Conservation (phyloP, 768 basidiomycete species). For the Boletus subparvulus region DNA sequence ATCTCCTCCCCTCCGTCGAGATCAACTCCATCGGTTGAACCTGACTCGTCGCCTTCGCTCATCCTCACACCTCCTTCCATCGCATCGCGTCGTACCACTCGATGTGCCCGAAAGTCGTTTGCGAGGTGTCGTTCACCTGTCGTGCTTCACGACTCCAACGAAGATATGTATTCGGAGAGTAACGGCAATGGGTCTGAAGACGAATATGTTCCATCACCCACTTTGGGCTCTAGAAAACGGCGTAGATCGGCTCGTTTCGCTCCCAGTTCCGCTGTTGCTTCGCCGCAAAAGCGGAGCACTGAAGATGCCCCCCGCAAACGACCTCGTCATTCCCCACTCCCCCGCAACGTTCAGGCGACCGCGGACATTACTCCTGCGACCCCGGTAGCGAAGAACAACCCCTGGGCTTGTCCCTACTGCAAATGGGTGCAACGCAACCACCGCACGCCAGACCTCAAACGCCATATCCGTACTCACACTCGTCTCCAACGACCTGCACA, state of each 20-base stretch:
- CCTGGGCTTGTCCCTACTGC: constrained; percentile 48
- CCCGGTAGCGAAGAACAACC: constrained; percentile 31
- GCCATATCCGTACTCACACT: constrained; percentile 56
- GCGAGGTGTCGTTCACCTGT: not conserved
- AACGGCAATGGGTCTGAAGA: constrained; percentile 43
- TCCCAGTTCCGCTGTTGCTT: not conserved
- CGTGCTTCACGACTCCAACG: constrained; percentile 15
- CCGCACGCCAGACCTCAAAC: constrained; percentile 57
- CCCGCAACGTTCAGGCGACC: constrained; percentile 48
- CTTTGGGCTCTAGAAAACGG: constrained; percentile 35
- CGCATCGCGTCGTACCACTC: constrained; percentile 11
- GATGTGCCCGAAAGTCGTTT: constrained; percentile 11
- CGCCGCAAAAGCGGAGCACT: constrained; percentile 7
- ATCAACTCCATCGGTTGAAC: not conserved
- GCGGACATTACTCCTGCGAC: constrained; percentile 16
- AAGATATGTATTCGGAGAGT: constrained; percentile 37
- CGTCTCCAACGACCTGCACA: constrained; percentile 35
- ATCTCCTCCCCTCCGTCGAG: constrained; percentile 2
- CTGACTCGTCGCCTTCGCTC: not conserved
- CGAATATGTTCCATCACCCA: constrained; percentile 45
- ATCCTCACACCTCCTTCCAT: not conserved
- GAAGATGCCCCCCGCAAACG: constrained; percentile 21
- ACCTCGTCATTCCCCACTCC: constrained; percentile 35
- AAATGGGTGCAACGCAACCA: constrained; percentile 47
- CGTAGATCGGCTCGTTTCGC: constrained; percentile 17